Evolutionary conservation across 192 early-diverging fungal species (phyloP), one percentile per base, ranked within the genome.

Genomic region (Coemansia sp.): DNA sequence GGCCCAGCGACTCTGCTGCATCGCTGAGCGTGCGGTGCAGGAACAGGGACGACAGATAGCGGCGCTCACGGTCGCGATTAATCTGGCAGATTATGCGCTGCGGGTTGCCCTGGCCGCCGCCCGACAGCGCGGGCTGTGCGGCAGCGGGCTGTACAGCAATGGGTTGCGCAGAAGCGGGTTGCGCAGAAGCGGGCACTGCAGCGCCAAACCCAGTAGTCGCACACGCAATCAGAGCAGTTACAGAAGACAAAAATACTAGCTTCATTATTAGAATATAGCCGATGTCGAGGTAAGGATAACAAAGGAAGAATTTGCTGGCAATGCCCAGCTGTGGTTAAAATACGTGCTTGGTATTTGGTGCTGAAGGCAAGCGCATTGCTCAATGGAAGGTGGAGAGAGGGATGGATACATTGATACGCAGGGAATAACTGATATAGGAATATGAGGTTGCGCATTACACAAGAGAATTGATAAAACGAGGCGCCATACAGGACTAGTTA

Each of bases 21-120:
- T 64, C 46, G 12, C 51, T 56, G 3, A 75, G 58, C 2, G 60
- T 67, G 31, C 50, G 47, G 61, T 75, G 71, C 15, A 64, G 52
- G 50, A 75, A 75, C 31, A 75, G 53, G 1, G 71, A 49, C 2
- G 60, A 36, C 8, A 55, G 43, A 44, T 61, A 58, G 21, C 71
- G 59, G 10, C 28, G 8, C 23, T 54, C 44, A 10, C 71, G 56
- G 50, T 75, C 71, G 30, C 46, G 52, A 54, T 75, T 75, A 27
- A 75, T 15, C 29, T 66, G 60, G 42, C 71, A 75, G 26, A 68
- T 9, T 7, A 75, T 67, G 11, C 19, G 25, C 19, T 50, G 46
- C 22, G 53, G 5, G 45, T 60, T 53, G 2, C 70, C 70, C 11
- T 55, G 62, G 2, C 12, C 22, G 8, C 32, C 29, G 0, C n/a